Conservation (phyloP, 352 stramenopile species). For the Halophytophthora polymorphica region DNA sequence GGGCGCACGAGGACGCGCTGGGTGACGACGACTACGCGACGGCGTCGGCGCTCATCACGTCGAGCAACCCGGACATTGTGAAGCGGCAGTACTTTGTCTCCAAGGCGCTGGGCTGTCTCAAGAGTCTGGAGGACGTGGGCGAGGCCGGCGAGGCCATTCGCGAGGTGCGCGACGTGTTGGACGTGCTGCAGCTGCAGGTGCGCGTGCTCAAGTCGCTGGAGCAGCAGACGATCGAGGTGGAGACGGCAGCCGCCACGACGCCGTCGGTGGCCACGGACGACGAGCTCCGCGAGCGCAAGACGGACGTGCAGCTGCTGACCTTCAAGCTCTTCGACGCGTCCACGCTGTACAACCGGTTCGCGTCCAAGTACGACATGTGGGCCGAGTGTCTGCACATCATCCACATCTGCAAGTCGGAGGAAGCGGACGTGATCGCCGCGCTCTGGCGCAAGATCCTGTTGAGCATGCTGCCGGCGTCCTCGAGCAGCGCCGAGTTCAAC, state of each 20-base stretch:
- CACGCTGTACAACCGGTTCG: slow-evolving; percentile 84
- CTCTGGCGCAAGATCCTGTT: slow-evolving; percentile 81
- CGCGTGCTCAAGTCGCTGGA: slow-evolving; percentile 77
- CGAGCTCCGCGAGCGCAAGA: slow-evolving; percentile 44
- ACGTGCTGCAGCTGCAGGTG: slow-evolving; percentile 82
- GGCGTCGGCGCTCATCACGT: slow-evolving; percentile 27
- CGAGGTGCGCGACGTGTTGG: slow-evolving; percentile 78
- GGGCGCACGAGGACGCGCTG: slow-evolving; percentile 57
- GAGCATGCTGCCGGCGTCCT: slow-evolving; percentile 60
- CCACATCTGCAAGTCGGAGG: slow-evolving; percentile 80
- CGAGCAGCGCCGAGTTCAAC: slow-evolving; percentile 66
- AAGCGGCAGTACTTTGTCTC: slow-evolving; percentile 86
- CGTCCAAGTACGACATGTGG: slow-evolving; percentile 86
- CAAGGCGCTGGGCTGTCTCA: slow-evolving; percentile 71
- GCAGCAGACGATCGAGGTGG: slow-evolving; percentile 60
- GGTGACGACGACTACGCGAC: slow-evolving; percentile 40
- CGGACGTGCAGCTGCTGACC: slow-evolving; percentile 65
- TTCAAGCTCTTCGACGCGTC: slow-evolving; percentile 80
- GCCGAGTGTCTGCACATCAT: slow-evolving; percentile 86
- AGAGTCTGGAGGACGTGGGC: slow-evolving; percentile 71
- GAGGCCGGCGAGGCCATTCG: slow-evolving; percentile 68
- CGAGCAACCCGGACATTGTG: slow-evolving; percentile 65
- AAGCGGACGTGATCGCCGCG: slow-evolving; percentile 57
- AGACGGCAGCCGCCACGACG: slow-evolving; percentile 31
- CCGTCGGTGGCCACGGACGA: slow-evolving; percentile 34